Base-by-base conservation (phyloP, 257 asterid genomes). In the Gentiana dahurica region DNA sequence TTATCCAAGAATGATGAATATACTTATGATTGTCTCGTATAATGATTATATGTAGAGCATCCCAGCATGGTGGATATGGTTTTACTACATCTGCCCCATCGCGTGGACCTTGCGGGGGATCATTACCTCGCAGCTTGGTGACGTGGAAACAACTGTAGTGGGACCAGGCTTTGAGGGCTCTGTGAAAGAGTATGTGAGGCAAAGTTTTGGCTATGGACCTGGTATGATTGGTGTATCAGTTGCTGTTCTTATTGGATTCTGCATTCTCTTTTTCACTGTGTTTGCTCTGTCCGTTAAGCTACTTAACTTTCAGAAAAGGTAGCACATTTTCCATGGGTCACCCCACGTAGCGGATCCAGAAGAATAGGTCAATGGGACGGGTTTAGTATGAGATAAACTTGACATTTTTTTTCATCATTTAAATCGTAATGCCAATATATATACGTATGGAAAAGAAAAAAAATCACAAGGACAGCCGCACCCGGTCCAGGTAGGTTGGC, bases 11-110 rank as follows among this genome's bases (percentile, higher is more conserved):
- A 39, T 7, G 32, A 44, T 44, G 33, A 57, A 11, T 4, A 46
- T 6, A 10, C 8, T 46, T 5, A 34, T 54, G 9, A 41, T 41
- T 56, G 49, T 36, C 11, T 41, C 46, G 9, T 5, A 41, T 5
- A 24, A 39, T 43, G 39, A 53, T n/a, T 32, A 2, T 32, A 37
- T 63, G 15, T 68, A 89, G 97, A 70, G 73, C 59, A 86, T 86
- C 52, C 94, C 95, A 12, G 78, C 71, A 51, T 89, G 95, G 95
- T 89, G 97, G 97, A 55, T 85, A 71, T 89, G 97, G 97, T 89
- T 77, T 79, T 85, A 89, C 68, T 83, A 89, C 60, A 78, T 89
- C 54, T 80, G 85, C 69, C 97, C 97, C 8, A 53, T 81, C 51
- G 77, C 91, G 1, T 89, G 97, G 97, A 79, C 81, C 4, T 63